These are phyloP conservation scores for Sambucus nigra DNA, from an alignment of 129 eudicot species.

Conservation along the genomic window DNA sequence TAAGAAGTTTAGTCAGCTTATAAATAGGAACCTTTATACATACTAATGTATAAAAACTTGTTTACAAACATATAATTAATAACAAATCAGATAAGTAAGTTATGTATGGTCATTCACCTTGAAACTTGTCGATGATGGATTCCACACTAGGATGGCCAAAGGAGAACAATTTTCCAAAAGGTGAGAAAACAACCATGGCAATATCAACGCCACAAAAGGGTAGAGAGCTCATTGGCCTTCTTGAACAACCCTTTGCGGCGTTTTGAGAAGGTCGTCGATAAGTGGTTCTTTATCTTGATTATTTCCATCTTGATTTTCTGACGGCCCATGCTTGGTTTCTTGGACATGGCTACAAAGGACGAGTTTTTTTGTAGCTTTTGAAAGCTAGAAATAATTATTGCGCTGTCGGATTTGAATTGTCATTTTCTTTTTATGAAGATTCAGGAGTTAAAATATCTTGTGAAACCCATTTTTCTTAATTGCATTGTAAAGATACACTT, in stretches of 20 bases:
- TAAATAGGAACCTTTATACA: slow-evolving; percentile 25
- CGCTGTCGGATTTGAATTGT: no score
- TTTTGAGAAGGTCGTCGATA: slow-evolving; percentile 58
- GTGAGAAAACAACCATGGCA: slow-evolving; percentile 56
- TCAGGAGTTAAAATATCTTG: no score
- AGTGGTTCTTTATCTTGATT: slow-evolving; percentile 46
- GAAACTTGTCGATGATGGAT: slow-evolving; percentile 26
- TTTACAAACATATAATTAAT: no score
- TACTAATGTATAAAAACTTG: no score
- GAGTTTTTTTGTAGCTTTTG: no score
- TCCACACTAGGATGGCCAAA: slow-evolving; percentile 64
- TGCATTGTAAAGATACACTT: no score
- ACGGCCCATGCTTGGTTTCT: slow-evolving; percentile 49
- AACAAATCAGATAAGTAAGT: no score
- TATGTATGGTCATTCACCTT: no score
- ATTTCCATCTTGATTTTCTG: slow-evolving; percentile 44
- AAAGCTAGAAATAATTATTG: no score
- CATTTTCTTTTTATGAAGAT: no score
- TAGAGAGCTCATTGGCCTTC: slow-evolving; percentile 59
- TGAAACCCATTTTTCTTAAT: no score
- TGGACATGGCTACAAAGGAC: slow-evolving; percentile 41
- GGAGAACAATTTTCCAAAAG: slow-evolving; percentile 50
- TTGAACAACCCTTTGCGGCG: slow-evolving; percentile 53
- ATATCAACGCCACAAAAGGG: slow-evolving; percentile 59
- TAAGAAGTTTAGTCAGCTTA: slow-evolving; percentile 32